phyloP scores from a whole-genome alignment of 805 yeast genomes.

The Kodamaea restingae region DNA sequence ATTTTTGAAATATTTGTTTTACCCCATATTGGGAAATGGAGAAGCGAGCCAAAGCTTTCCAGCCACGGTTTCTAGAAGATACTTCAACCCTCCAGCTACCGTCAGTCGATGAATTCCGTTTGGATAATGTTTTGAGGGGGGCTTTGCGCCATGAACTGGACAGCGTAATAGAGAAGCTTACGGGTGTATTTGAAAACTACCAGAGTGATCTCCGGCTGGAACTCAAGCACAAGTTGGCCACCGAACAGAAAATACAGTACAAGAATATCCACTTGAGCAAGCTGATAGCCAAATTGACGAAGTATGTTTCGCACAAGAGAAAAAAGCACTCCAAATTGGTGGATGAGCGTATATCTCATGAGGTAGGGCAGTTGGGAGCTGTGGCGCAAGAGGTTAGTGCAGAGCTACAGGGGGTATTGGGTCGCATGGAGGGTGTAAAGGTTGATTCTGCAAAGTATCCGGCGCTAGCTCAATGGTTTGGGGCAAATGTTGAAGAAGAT shows the following conservation, averaged over 20 bases:
- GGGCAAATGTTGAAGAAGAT: neutral
- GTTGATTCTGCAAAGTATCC: conserved; percentile 13
- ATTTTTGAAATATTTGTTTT: conserved; percentile 2
- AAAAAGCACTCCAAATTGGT: conserved; percentile 8
- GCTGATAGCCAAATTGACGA: conserved; percentile 19
- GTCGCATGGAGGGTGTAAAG: conserved; percentile 2
- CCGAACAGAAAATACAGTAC: conserved; percentile 39
- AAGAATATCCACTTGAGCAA: conserved; percentile 37
- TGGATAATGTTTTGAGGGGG: conserved; percentile 25
- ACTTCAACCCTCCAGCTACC: conserved; percentile 17
- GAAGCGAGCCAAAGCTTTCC: conserved; percentile 4
- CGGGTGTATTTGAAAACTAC: conserved; percentile 27
- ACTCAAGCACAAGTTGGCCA: conserved; percentile 28
- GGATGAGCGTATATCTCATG: conserved; percentile 5
- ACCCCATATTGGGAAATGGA: conserved; percentile 7
- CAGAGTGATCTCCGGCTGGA: conserved; percentile 35
- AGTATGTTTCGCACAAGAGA: conserved; percentile 5
- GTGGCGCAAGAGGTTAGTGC: conserved; percentile 12
- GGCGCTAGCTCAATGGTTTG: conserved; percentile 6
- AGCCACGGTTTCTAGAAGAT: conserved; percentile 5
- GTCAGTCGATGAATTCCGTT: conserved; percentile 27
- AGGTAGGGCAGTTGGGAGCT: conserved; percentile 8
- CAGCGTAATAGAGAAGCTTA: conserved; percentile 25
- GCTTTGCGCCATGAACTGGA: conserved; percentile 25
- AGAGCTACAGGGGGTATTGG: conserved; percentile 13